These are phyloP conservation scores for Mycena pura DNA, from an alignment of 768 basidiomycete genomes.

Conservation along the genomic window DNA sequence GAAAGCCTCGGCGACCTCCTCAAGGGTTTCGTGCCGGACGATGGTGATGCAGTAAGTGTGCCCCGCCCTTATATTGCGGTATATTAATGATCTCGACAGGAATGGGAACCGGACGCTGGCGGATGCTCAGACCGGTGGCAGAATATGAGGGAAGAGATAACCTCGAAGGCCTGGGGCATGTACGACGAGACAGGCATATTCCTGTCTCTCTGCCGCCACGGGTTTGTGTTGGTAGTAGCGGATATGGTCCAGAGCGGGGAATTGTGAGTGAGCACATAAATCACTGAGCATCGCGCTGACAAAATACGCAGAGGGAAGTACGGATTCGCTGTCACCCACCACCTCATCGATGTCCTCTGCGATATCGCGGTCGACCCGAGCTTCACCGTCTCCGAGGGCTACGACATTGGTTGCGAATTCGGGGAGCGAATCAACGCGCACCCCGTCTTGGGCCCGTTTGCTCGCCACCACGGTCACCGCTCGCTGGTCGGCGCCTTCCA, in stretches of 20 bases:
- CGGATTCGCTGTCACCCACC: background rate
- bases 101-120: background rate
- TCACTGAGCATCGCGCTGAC: background rate
- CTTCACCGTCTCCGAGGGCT: too few relatives aligned
- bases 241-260: constrained; percentile 45
- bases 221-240: constrained; percentile 16
- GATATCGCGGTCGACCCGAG: too few relatives aligned
- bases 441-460: too few relatives aligned
- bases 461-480: background rate
- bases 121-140: constrained; percentile 19
- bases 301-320: background rate
- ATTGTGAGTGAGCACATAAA: constrained; percentile 36
- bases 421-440: too few relatives aligned
- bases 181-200: constrained; percentile 27
- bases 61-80: background rate
- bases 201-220: too few relatives aligned
- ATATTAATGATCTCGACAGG: background rate
- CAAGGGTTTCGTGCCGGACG: background rate
- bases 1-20: background rate
- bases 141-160: constrained; percentile 18
- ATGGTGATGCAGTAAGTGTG: background rate
- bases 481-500: background rate
- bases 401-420: constrained; percentile 22
- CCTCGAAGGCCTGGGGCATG: constrained; percentile 16
- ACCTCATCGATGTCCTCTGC: background rate